These are phyloP conservation scores for Sporothrix brunneoviolacea DNA, from an alignment of 2,329 filamentous ascomycete species.

Conservation along the genomic window DNA sequence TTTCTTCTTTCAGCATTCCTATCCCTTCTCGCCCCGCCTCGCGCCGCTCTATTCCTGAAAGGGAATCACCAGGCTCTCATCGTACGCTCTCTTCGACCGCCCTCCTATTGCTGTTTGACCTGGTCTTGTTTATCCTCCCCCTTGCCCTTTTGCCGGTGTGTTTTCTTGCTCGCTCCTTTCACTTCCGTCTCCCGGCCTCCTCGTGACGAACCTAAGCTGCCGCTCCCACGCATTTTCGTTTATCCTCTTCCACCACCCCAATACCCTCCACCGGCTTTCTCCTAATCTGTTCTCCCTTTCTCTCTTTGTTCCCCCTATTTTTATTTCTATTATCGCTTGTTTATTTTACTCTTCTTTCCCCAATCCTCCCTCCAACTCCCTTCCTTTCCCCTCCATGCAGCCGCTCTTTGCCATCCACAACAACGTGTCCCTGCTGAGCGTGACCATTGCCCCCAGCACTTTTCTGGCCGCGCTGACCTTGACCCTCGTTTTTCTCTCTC, in stretches of 20 bases:
- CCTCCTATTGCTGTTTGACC: not conserved
- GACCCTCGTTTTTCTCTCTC: conserved; percentile 43
- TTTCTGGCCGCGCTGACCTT: conserved; percentile 47
- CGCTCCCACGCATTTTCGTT: no score
- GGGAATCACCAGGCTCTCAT: no score
- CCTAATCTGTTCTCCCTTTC: not conserved
- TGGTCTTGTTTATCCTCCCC: not conserved
- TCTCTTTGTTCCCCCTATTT: not conserved
- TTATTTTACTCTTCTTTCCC: not conserved
- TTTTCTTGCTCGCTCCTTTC: no score
- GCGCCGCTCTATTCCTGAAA: no score
- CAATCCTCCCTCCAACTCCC: not conserved
- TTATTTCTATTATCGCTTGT: no score
- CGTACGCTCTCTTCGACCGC: not conserved
- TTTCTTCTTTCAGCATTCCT: no score
- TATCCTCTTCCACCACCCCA: no score
- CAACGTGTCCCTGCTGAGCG: conserved; percentile 52
- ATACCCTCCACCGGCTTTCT: no score
- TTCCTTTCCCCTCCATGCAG: conserved; percentile 36
- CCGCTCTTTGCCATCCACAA: conserved; percentile 55
- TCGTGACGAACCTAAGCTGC: no score
- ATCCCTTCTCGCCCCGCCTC: no score
- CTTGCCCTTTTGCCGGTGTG: not conserved
- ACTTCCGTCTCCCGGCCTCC: no score
- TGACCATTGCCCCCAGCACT: conserved; percentile 52